Evolutionary conservation across 2,329 filamentous ascomycete genomes (phyloP), one percentile per base, ranked within the genome.

Genomic region (Phialophora expanda): DNA sequence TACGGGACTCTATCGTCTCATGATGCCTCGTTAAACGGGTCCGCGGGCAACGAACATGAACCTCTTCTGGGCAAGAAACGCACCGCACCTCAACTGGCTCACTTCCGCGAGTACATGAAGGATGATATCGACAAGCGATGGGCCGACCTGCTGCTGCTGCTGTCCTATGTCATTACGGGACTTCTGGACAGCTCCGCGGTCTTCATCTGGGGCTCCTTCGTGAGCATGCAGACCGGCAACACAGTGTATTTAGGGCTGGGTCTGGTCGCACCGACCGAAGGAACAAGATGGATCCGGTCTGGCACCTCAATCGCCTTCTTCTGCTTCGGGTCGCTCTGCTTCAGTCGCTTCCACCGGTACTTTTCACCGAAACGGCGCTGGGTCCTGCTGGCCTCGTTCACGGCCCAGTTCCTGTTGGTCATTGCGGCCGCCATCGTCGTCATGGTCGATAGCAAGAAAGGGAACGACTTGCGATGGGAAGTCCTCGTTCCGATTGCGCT

Each of bases 151-250:
- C 80, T 92, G 22, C 82, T 94, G 46, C 80, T 94, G 3, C 79
- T 86, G 30, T 92, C 89, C 78, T 93, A 93, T 75, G 79, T 91
- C 69, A 89, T 93, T 74, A 93, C 91, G 0, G 91, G 91, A 3
- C 80, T 94, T 11, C 83, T 92, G 7, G 91, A 94, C 77, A 91
- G 89, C 77, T 87, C 89, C 2, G 87, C 90, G 2, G 89, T 91
- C 55, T 89, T 88, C 64, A 89, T 90, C 50, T 93, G 90, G 88
- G 89, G 90, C 12, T 89, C 89, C 2, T 94, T 94, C 72, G 90
- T 92, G 48, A 91, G 88, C 72, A 93, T 93, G 90, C 91, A 93
- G 75, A 93, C 90, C 34, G 90, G 90, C 86, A 94, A 94, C 77
- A 93, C 91, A 4, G 86, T 94, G 56, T 94, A 92, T 75, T 82